phyloP scores from a whole-genome alignment of 495 filamentous ascomycete genomes.

The Tuber calosporum region DNA sequence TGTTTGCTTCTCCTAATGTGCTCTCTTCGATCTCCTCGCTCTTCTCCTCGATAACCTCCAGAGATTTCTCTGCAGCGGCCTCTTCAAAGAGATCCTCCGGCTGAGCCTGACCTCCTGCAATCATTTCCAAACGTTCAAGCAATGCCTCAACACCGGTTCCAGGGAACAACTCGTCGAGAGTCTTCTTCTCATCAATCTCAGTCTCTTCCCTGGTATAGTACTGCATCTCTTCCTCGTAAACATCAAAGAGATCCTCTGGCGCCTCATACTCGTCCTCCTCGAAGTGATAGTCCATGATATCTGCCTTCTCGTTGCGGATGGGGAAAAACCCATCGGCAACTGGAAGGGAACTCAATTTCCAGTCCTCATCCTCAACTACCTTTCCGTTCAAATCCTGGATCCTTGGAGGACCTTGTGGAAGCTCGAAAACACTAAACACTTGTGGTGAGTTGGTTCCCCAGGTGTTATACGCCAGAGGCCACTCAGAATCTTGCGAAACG shows the following conservation, averaged over 20 bases:
- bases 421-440: slow-evolving; percentile 70
- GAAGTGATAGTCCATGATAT: slow-evolving; percentile 29
- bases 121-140: slow-evolving; percentile 40
- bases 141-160: slow-evolving; percentile 38
- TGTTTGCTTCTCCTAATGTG: slow-evolving; percentile 31
- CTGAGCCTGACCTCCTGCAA: slow-evolving; percentile 35
- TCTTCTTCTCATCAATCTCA: slow-evolving; percentile 22
- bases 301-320: slow-evolving; percentile 26
- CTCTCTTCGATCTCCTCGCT: slow-evolving; percentile 18
- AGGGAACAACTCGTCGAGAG: slow-evolving; percentile 39
- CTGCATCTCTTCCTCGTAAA: slow-evolving; percentile 31
- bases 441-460: slow-evolving; percentile 59
- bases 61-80: slow-evolving; percentile 12
- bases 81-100: slow-evolving; percentile 40
- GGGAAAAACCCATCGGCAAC: slow-evolving; percentile 41
- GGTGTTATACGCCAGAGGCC: slow-evolving; percentile 38
- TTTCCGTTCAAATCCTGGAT: slow-evolving; percentile 68
- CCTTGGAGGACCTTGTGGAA: slow-evolving; percentile 60
- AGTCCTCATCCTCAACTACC: slow-evolving; percentile 36
- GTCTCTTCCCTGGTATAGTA: slow-evolving; percentile 24
- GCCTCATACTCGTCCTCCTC: slow-evolving; percentile 38
- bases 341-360: slow-evolving; percentile 34
- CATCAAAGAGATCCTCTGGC: slow-evolving; percentile 39
- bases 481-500: slow-evolving; percentile 30
- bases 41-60: slow-evolving; percentile 20